phyloP scores from a whole-genome alignment of 2,329 filamentous ascomycete genomes.

The Microcyclosporella mali region DNA sequence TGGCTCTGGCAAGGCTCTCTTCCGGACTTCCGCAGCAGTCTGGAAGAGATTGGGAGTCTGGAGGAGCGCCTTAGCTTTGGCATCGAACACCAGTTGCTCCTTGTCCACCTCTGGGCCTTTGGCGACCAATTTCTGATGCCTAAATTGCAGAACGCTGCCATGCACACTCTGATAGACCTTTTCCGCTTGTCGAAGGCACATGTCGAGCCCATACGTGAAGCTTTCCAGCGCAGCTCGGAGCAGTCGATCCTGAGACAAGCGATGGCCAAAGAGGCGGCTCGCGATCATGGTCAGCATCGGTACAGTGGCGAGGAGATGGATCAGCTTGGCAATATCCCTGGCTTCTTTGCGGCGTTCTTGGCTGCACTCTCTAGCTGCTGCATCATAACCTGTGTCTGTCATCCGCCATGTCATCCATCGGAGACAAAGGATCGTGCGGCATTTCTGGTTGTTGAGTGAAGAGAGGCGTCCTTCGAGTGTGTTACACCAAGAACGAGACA shows the following conservation, averaged over 20 bases:
- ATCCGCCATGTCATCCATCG: too few species aligned
- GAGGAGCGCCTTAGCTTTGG: too few species aligned
- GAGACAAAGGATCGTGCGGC: too few species aligned
- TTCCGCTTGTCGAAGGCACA: not conserved
- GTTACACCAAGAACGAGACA: too few species aligned
- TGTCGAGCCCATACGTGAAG: not conserved
- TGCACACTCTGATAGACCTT: not conserved
- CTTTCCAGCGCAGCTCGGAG: not conserved
- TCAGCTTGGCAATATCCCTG: conserved; percentile 1
- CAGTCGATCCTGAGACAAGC: not conserved
- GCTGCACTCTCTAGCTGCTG: not conserved
- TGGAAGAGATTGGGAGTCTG: too few species aligned
- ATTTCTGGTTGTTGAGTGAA: too few species aligned
- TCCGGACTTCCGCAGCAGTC: not conserved
- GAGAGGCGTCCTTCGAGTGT: too few species aligned
- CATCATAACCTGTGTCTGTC: too few species aligned
- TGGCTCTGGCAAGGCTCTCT: not conserved
- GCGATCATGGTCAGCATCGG: not conserved
- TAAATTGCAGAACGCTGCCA: conserved; percentile 1
- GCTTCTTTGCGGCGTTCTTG: not conserved
- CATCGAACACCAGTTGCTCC: not conserved
- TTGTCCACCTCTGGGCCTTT: conserved; percentile 1
- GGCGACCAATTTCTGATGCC: conserved; percentile 5
- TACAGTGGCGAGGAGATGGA: not conserved
- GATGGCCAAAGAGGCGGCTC: not conserved